Conservation (phyloP, 805 yeast species). For the Yamadazyma endophytica region DNA sequence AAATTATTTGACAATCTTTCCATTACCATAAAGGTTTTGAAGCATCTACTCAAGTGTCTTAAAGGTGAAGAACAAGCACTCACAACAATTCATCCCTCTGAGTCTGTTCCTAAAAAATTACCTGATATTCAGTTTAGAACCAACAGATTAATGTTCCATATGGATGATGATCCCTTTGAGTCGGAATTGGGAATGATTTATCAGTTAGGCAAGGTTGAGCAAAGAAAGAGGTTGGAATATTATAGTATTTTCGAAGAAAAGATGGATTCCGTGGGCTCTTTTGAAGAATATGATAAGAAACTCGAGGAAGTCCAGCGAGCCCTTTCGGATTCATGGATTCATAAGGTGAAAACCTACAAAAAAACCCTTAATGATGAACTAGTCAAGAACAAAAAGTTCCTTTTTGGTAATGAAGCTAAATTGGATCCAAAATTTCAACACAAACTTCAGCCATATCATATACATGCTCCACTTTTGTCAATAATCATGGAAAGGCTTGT, state of each 20-base stretch:
- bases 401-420: slow-evolving; percentile 32
- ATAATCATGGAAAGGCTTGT: slow-evolving; percentile 25
- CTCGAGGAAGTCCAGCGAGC: slow-evolving; percentile 34
- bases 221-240: slow-evolving; percentile 33
- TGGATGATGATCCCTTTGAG: slow-evolving; percentile 46
- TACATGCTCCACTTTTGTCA: slow-evolving; percentile 32
- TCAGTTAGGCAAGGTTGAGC: slow-evolving; percentile 39
- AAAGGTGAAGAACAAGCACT: slow-evolving; percentile 10
- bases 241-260: slow-evolving; percentile 18
- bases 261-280: neutral
- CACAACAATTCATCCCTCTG: slow-evolving; percentile 25
- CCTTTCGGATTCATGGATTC: slow-evolving; percentile 67
- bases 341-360: slow-evolving; percentile 50
- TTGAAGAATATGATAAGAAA: slow-evolving; percentile 10
- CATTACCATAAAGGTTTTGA: slow-evolving; percentile 26
- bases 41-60: slow-evolving; percentile 28
- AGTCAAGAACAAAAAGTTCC: slow-evolving; percentile 27
- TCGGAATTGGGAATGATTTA: slow-evolving; percentile 36
- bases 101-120: slow-evolving; percentile 20
- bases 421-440: slow-evolving; percentile 12
- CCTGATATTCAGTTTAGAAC: slow-evolving; percentile 27
- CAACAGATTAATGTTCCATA: slow-evolving; percentile 22
- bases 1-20: slow-evolving; percentile 36
- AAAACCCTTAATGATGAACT: slow-evolving; percentile 31
- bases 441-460: slow-evolving; percentile 27